Base-by-base conservation (phyloP, 148 eudicot genomes). In the Arbutus unedo region DNA sequence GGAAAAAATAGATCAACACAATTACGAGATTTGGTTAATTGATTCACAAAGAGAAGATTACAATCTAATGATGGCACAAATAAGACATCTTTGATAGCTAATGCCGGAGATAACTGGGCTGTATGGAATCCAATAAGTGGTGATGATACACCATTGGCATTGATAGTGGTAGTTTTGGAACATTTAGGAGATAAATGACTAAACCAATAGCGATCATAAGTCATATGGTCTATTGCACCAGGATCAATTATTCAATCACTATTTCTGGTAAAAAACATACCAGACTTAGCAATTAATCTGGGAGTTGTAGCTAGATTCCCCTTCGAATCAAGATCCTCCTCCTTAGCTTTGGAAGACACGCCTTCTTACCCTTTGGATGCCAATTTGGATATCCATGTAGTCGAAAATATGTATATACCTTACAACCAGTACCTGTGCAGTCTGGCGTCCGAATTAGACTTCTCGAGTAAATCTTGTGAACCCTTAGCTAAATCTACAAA, bases 51-150 rank as follows among this genome's bases (percentile, higher is more conserved):
- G 38, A 31, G 38, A 31, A 31, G 38, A 31, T 31, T 31, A 31
- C 38, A 31, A 31, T 31, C 38, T 64, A 64, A 3, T 31, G 38
- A 64, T 64, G 70, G 70, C 31, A n/a, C 70, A 64, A n/a, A 64
- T 64, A 64, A 64, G 13, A 64, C 70, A 64, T 64, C 70, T n/a
- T n/a, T 4, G 70, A 64, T 64, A 64, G 70, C 25, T n/a, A 64
- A 64, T n/a, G 70, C 6, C 2, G 70, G 38, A 5, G 38, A 64
- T 21, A 59, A 18, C 23, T 5, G n/a, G 5, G 2, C 53, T 50
- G 53, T 50, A 50, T 9, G 8, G 53, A 50, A 5, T 50, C 53
- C 53, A 50, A 50, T 2, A 50, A 50, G 8, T 9, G 2, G 53
- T 0, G 53, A 5, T 70, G 74, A 70, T 25, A 41, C 0, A 31